Percentiles rank a stretch among this genome's conserved stretches.
Conservation (phyloP, 495 filamentous ascomycete species). For the Cudoniella acicularis region DNA sequence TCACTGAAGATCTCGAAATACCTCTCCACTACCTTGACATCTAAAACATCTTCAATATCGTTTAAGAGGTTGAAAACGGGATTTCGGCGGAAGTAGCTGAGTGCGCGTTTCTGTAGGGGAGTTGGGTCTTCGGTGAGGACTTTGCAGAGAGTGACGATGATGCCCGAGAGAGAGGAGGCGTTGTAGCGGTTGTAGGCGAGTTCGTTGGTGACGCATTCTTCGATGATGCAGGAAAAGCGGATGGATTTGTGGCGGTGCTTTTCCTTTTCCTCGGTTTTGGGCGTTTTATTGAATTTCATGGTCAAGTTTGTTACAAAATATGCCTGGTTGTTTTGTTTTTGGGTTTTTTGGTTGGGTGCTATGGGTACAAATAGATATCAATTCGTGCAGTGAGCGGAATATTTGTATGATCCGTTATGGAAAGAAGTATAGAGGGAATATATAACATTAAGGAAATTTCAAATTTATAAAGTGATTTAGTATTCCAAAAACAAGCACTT, state of each 20-base stretch:
- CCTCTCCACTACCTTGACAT: background rate
- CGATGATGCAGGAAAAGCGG: background rate
- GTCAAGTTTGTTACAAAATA: no score
- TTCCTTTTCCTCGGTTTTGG: background rate
- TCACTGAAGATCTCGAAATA: conserved; percentile 5
- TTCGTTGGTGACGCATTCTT: background rate
- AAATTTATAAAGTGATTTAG: no score
- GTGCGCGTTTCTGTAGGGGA: background rate
- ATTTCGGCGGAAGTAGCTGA: background rate
- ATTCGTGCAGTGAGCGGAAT: no score
- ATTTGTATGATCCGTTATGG: no score
- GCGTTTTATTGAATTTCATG: background rate
- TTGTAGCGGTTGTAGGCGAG: background rate
- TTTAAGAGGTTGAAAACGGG: background rate
- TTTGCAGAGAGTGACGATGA: background rate
- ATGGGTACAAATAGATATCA: no score
- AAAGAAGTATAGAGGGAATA: no score
- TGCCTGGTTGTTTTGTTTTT: no score
- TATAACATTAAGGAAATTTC: no score
- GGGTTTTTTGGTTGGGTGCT: no score
- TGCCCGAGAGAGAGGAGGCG: background rate
- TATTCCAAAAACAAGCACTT: no score
- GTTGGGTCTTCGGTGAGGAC: background rate
- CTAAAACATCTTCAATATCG: background rate
- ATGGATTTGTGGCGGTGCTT: background rate